These are phyloP conservation scores for Erythrophleum fordii DNA, from an alignment of 306 rosid genomes.

Conservation along the genomic window DNA sequence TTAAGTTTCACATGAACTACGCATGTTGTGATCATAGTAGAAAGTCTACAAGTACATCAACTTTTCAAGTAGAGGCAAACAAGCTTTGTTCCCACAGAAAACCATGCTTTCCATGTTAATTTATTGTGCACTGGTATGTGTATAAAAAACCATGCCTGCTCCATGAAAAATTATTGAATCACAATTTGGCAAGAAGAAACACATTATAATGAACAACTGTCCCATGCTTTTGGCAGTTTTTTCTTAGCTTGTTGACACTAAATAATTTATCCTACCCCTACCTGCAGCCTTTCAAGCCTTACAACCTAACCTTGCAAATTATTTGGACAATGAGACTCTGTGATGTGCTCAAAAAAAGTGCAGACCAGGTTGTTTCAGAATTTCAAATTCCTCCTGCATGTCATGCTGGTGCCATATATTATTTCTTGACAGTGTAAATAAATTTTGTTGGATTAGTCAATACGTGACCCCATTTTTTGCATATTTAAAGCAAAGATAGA, in stretches of 20 bases:
- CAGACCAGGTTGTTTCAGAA: conserved; percentile 3
- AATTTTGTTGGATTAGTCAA: conserved; percentile 21
- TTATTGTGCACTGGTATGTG: neutral
- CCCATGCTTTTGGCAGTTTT: conserved; percentile 5
- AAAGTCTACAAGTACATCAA: conserved; percentile 25
- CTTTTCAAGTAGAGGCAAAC: conserved; percentile 10
- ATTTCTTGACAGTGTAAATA: neutral
- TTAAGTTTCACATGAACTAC: neutral
- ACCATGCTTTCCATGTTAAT: conserved; percentile 18
- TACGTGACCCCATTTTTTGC: neutral
- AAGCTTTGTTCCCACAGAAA: conserved; percentile 6
- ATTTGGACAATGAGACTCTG: conserved; percentile 32
- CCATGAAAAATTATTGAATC: conserved; percentile 3
- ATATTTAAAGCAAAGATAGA: conserved; percentile 19
- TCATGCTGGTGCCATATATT: neutral
- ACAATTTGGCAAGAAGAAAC: conserved; percentile 22
- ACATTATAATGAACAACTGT: conserved; percentile 9
- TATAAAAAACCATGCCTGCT: neutral
- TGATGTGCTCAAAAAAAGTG: neutral
- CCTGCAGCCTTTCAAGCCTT: conserved; percentile 10
- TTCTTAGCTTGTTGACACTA: conserved; percentile 7
- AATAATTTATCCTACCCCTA: neutral
- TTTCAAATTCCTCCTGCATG: conserved; percentile 24
- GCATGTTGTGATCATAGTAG: neutral
- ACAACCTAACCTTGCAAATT: conserved; percentile 22